Evolutionary conservation across 2,329 filamentous ascomycete species (phyloP), one percentile per base, ranked within the genome.

Genomic region (Didymella pinodella): DNA sequence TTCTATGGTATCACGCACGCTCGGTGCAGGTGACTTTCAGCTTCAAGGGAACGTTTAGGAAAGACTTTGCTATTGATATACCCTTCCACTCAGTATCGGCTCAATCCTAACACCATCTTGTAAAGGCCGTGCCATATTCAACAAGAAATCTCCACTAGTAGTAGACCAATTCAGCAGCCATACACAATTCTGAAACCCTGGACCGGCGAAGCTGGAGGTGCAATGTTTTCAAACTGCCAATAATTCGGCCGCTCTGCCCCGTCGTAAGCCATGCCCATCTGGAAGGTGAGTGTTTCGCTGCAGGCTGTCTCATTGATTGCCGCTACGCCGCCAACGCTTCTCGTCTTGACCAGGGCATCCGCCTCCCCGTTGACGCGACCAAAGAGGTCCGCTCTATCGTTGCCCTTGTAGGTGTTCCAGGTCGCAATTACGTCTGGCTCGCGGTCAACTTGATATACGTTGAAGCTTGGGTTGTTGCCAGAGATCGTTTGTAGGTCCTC

Each of bases 281-380:
- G 66, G 45, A 73, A 74, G 12, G 70, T 72, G 50, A 74, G 43
- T 20, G 67, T 72, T 45, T 69, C 64, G 48, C 67, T 71, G 38
- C 71, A 75, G 14, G 41, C 43, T 34, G 58, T 63, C 34, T 59
- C 34, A 12, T 64, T 65, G 8, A 74, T 53, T 0, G 65, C 64
- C 7, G 67, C 58, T 6, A 69, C 44, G 3, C 66, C 66, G 2
- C 63, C 65, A 4, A 57, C 62, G 10, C 56, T 58, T 49, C 65
- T 62, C 46, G 58, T 65, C 34, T 36, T 34, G 22, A 61, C 38
- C 26, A 69, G 51, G 34, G 66, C 66, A 10, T 51, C 57, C 1
- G 48, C 25, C 28, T 68, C 62, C 10, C 68, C 70, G 54, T 72
- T 70, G 18, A 73, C 62, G 7, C 49, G 49, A 3, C 71, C 71